Evolutionary conservation across 257 asterid species (phyloP).

Genomic region (Ocimum tenuiflorum): DNA sequence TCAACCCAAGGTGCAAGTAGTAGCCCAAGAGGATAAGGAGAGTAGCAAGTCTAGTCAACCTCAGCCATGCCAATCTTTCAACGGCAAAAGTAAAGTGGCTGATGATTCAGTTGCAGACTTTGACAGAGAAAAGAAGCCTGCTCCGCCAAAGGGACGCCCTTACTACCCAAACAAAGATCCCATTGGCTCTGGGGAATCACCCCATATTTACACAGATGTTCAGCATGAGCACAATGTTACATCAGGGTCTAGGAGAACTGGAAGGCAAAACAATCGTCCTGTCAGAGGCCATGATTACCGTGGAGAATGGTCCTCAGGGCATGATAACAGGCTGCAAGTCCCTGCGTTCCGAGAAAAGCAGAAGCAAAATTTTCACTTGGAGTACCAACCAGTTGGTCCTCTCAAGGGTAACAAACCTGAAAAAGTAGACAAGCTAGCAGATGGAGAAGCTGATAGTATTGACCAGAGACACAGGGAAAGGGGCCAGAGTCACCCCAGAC

Average conservation of each 20-base stretch:
- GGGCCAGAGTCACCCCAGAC: conserved; percentile 49
- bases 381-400: conserved; percentile 78
- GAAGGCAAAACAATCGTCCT: conserved; percentile 45
- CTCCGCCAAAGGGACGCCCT: conserved; percentile 37
- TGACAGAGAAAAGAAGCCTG: conserved; percentile 43
- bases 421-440: conserved; percentile 38
- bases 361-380: conserved; percentile 50
- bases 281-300: conserved; percentile 47
- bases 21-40: conserved; percentile 23
- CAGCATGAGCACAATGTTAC: conserved; percentile 36
- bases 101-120: conserved; percentile 27
- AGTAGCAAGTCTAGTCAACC: conserved; percentile 19
- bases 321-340: conserved; percentile 32
- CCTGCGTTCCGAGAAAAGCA: conserved; percentile 50
- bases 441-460: conserved; percentile 32
- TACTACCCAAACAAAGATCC: conserved; percentile 48
- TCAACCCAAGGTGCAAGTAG: conserved; percentile 28
- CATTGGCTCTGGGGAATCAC: conserved; percentile 32
- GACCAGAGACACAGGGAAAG: conserved; percentile 55
- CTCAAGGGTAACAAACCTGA: conserved; percentile 39
- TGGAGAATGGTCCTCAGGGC: conserved; percentile 50
- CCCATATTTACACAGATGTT: conserved; percentile 24
- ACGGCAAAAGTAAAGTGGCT: conserved; percentile 20
- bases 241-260: conserved; percentile 41
- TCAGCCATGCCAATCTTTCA: conserved; percentile 26